Evolutionary conservation across 1,284 basidiomycete genomes (phyloP).

Genomic region (Pseudozyma hubeiensis): DNA sequence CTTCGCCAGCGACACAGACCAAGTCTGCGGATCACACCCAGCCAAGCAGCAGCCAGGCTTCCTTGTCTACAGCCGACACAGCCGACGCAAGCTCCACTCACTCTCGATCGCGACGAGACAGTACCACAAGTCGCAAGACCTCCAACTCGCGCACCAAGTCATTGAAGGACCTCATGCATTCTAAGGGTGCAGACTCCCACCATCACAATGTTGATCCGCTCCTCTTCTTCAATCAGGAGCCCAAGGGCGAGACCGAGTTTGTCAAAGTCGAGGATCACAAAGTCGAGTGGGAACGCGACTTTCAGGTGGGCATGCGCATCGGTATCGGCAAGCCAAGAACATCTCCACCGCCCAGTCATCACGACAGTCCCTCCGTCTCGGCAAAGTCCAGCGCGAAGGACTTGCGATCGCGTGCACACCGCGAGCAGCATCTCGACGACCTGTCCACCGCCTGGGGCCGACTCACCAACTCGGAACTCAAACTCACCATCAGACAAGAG

Average conservation of each 20-base stretch:
- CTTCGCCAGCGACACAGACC: background rate
- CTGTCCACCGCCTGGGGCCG: constrained; percentile 49
- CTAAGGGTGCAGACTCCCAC: constrained; percentile 17
- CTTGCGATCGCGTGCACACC: constrained; percentile 25
- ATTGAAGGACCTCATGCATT: constrained; percentile 18
- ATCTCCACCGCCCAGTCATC: constrained; percentile 20
- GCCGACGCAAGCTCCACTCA: constrained; percentile 10
- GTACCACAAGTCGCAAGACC: constrained; percentile 41
- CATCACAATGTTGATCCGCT: constrained; percentile 40
- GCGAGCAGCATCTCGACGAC: constrained; percentile 36
- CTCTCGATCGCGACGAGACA: constrained; percentile 19
- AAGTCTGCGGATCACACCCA: background rate
- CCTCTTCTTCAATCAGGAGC: constrained; percentile 49
- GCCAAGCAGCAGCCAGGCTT: background rate
- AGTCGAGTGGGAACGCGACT: constrained; percentile 56
- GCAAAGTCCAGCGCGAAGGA: constrained; percentile 45
- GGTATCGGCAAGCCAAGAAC: constrained; percentile 53
- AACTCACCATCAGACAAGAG: constrained; percentile 55
- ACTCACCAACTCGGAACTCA: constrained; percentile 53
- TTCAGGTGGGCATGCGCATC: constrained; percentile 59
- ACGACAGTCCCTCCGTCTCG: constrained; percentile 30
- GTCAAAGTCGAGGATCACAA: constrained; percentile 43
- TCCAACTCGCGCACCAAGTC: constrained; percentile 34
- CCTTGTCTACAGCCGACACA: constrained; percentile 7
- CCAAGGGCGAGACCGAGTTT: constrained; percentile 48